These are phyloP conservation scores for Starmera quercuum DNA, from an alignment of 805 yeast genomes.

Conservation along the genomic window DNA sequence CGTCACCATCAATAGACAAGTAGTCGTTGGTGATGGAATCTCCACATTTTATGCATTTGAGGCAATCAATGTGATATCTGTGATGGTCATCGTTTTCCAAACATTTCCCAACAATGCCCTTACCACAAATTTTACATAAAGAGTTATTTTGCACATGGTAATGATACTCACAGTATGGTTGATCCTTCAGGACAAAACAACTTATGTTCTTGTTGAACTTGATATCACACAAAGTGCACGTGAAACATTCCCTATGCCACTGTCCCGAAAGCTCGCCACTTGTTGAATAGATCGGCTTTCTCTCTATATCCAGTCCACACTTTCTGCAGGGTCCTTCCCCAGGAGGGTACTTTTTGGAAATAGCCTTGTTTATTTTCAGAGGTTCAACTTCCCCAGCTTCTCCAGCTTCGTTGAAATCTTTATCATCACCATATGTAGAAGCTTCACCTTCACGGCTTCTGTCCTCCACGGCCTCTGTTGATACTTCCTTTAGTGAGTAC, in stretches of 20 bases:
- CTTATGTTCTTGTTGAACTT: constrained; percentile 52
- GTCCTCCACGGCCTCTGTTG: not conserved
- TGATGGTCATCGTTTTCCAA: constrained; percentile 66
- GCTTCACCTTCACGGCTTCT: not conserved
- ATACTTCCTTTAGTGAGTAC: not conserved
- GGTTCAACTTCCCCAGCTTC: constrained; percentile 2
- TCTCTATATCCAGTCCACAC: constrained; percentile 48
- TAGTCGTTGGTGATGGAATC: constrained; percentile 45
- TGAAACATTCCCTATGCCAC: constrained; percentile 89
- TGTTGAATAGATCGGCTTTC: constrained; percentile 75
- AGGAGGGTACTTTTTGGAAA: constrained; percentile 29
- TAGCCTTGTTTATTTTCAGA: not conserved
- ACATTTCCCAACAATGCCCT: constrained; percentile 87
- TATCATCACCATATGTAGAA: not conserved
- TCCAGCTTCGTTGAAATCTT: not conserved
- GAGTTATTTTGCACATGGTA: constrained; percentile 71
- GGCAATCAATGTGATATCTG: constrained; percentile 71
- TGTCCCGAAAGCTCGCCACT: constrained; percentile 80
- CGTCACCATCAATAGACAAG: constrained; percentile 37
- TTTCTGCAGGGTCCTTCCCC: constrained; percentile 80
- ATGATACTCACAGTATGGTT: constrained; percentile 77
- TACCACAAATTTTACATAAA: constrained; percentile 59
- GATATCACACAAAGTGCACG: constrained; percentile 56
- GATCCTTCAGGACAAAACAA: constrained; percentile 71
- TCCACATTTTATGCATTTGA: constrained; percentile 59